phyloP scores from a whole-genome alignment of 2,329 filamentous ascomycete species.

The Nectriaceae sp. region DNA sequence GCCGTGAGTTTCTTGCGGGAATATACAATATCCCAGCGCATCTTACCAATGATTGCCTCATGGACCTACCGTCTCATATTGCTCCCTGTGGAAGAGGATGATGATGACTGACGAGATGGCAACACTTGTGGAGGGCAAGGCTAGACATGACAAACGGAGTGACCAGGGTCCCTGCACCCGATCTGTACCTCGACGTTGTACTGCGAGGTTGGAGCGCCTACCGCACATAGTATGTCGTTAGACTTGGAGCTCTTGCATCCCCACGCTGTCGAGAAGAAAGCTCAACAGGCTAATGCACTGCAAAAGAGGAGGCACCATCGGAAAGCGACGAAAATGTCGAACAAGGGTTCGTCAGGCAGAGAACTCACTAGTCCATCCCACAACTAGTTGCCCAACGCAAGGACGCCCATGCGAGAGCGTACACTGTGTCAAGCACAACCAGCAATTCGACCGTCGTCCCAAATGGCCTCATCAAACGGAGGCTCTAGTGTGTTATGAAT shows the following conservation, averaged over 20 bases:
- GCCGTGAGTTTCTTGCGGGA: background rate
- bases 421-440: conserved; percentile 25
- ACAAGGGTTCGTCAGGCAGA: conserved; percentile 15
- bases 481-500: conserved; percentile 23
- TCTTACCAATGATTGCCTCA: too few relatives aligned
- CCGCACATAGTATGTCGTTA: conserved; percentile 11
- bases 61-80: background rate
- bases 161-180: conserved; percentile 11
- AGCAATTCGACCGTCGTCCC: conserved; percentile 23
- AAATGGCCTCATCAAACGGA: conserved; percentile 30
- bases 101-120: background rate
- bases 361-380: conserved; percentile 19
- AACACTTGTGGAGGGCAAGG: background rate
- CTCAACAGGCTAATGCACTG: conserved; percentile 21
- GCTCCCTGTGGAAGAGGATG: background rate
- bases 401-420: conserved; percentile 24
- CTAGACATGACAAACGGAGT: background rate
- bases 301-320: conserved; percentile 25
- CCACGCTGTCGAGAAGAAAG: conserved; percentile 19
- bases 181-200: conserved; percentile 17
- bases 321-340: conserved; percentile 21
- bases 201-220: conserved; percentile 13
- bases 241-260: conserved; percentile 22
- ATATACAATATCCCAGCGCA: background rate
- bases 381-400: conserved; percentile 21